phyloP scores from a whole-genome alignment of 805 yeast species.

The Torulaspora indica region DNA sequence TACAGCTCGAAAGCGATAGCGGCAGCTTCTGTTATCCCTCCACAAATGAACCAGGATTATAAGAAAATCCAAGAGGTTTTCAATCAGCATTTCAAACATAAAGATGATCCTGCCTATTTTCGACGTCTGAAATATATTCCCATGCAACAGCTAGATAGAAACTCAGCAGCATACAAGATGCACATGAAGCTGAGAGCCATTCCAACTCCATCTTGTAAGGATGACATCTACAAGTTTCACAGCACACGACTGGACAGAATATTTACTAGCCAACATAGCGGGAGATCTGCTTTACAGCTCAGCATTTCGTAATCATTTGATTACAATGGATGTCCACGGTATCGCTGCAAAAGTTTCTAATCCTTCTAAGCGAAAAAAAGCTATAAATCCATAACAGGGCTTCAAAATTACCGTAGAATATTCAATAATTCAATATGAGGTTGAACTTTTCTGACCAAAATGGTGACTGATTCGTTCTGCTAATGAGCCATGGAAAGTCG shows the following conservation, averaged over 20 bases:
- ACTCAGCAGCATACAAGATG: constrained; percentile 12
- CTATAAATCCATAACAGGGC: no score
- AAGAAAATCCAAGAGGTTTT: constrained; percentile 7
- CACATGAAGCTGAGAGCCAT: constrained; percentile 10
- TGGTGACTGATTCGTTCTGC: no score
- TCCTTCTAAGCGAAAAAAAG: no score
- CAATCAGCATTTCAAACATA: constrained; percentile 11
- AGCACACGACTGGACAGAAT: constrained; percentile 2
- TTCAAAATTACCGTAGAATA: not conserved
- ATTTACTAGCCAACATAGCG: not conserved
- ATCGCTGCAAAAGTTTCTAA: not conserved
- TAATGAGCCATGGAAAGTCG: not conserved
- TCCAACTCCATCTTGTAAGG: constrained; percentile 12
- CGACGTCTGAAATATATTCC: constrained; percentile 10
- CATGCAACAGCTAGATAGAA: constrained; percentile 5
- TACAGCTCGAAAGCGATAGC: constrained; percentile 7
- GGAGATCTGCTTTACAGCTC: not conserved
- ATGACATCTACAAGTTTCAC: constrained; percentile 3
- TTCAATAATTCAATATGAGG: no score
- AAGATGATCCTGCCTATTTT: constrained; percentile 8
- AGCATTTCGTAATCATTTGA: not conserved
- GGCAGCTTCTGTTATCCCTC: constrained; percentile 4
- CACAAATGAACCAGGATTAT: constrained; percentile 7
- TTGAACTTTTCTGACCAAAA: no score
- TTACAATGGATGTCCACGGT: no score